phyloP scores from a whole-genome alignment of 2,329 filamentous ascomycete genomes.

The Cadophora luteo-olivacea region DNA sequence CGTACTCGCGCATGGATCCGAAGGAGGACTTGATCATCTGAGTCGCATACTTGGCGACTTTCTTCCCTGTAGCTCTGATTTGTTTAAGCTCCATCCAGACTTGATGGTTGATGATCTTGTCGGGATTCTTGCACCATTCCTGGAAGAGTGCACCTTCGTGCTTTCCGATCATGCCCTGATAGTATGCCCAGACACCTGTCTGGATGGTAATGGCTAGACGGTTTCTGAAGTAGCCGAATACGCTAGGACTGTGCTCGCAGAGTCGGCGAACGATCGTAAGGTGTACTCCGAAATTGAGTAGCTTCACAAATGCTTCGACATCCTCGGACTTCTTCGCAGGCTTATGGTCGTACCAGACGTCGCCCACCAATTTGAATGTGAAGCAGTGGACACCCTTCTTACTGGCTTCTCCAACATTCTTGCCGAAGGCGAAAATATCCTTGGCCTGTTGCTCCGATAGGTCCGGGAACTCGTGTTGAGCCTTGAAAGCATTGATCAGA shows the following conservation, averaged over 20 bases:
- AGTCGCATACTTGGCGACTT: not conserved
- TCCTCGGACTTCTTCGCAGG: too few relatives aligned
- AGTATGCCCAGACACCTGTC: slow-evolving; percentile 7
- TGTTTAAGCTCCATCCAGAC: not conserved
- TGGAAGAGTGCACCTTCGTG: not conserved
- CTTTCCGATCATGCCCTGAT: not conserved
- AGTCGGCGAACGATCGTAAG: too few relatives aligned
- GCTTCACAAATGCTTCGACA: not conserved
- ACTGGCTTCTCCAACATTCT: too few relatives aligned
- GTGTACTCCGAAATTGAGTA: not conserved
- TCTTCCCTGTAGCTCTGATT: not conserved
- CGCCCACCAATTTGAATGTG: too few relatives aligned
- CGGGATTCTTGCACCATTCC: not conserved
- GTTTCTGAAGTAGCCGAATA: too few relatives aligned
- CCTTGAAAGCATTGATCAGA: not conserved
- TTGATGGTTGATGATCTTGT: slow-evolving; percentile 1
- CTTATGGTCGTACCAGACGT: too few relatives aligned
- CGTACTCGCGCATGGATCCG: slow-evolving; percentile 6
- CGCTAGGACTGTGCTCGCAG: too few relatives aligned
- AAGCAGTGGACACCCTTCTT: not conserved
- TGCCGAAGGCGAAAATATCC: not conserved
- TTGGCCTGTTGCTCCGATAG: not conserved
- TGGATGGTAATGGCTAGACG: not conserved
- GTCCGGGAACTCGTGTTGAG: not conserved
- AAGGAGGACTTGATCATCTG: not conserved